A percentile compares a stretch with the other conserved stretches of the same genome.
phyloP scores from a whole-genome alignment of 805 yeast genomes.

The Schizosaccharomyces lindneri region DNA sequence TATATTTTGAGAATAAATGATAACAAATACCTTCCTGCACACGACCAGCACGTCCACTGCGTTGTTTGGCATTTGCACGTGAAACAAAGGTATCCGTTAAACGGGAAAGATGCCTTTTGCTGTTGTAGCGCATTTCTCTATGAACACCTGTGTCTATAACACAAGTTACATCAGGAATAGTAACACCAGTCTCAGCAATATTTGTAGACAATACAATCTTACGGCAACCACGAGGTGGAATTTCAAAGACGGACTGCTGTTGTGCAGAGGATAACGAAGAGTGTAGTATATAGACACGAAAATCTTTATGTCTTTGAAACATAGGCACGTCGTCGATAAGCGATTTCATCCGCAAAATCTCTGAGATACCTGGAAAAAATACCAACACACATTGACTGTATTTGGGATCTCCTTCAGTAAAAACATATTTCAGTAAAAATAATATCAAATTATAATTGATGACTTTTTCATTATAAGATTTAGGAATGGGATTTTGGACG shows the following conservation, averaged over 20 bases:
- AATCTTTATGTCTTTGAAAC: background rate
- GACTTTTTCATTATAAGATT: background rate
- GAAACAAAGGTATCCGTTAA: constrained; percentile 53
- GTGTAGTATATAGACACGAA: constrained; percentile 6
- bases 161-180: constrained; percentile 54
- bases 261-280: constrained; percentile 15
- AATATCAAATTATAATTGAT: background rate
- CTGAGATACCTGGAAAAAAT: constrained; percentile 9
- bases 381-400: constrained; percentile 7
- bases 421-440: background rate
- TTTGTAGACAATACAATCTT: constrained; percentile 67
- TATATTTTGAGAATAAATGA: constrained; percentile 27
- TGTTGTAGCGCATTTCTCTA: constrained; percentile 51
- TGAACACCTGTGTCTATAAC: constrained; percentile 62
- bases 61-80: constrained; percentile 54
- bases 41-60: constrained; percentile 71
- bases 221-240: constrained; percentile 23
- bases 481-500: background rate
- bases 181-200: constrained; percentile 72
- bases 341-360: constrained; percentile 5
- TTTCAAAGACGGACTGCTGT: constrained; percentile 38
- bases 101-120: constrained; percentile 49
- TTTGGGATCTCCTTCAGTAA: background rate
- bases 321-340: background rate
- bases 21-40: constrained; percentile 50